Percentiles rank a stretch among this genome's conserved stretches.
These are phyloP conservation scores for Arxiozyma bovina DNA, from an alignment of 1,139 yeast genomes.

Conservation along the genomic window DNA sequence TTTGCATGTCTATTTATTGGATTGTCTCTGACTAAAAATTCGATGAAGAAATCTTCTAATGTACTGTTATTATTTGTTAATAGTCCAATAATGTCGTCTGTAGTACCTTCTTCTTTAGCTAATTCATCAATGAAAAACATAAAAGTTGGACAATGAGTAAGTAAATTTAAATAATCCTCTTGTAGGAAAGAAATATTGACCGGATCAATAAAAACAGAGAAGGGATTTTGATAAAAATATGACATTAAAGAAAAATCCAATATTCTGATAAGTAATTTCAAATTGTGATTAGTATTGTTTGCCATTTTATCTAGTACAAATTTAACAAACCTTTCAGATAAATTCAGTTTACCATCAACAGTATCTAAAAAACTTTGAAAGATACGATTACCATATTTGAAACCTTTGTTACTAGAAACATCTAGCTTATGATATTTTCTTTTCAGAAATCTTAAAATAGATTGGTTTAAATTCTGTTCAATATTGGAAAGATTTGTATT, in stretches of 20 bases:
- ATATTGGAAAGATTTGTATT: constrained; percentile 29
- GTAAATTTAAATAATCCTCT: constrained; percentile 32
- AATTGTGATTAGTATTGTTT: constrained; percentile 27
- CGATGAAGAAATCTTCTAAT: constrained; percentile 27
- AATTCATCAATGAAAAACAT: constrained; percentile 34
- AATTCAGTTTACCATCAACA: constrained; percentile 29
- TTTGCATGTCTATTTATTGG: constrained; percentile 30
- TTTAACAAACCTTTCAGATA: constrained; percentile 26
- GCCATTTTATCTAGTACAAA: constrained; percentile 29
- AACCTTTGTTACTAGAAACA: constrained; percentile 30
- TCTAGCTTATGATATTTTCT: constrained; percentile 24
- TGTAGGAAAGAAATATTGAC: constrained; percentile 31
- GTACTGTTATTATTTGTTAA: constrained; percentile 21
- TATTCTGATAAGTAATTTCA: constrained; percentile 38
- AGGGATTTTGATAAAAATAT: constrained; percentile 62
- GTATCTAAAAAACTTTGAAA: constrained; percentile 29
- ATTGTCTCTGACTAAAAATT: constrained; percentile 29
- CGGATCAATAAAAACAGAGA: constrained; percentile 39
- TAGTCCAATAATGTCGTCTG: constrained; percentile 22
- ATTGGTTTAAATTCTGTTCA: constrained; percentile 28
- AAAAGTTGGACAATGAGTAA: constrained; percentile 42
- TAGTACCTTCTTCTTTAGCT: constrained; percentile 22
- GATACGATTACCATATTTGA: constrained; percentile 27
- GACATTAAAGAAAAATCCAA: constrained; percentile 60
- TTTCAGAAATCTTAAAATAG: constrained; percentile 26